Evolutionary conservation across 768 basidiomycete species (phyloP).

Genomic region (Phanerodontia chrysosporium): DNA sequence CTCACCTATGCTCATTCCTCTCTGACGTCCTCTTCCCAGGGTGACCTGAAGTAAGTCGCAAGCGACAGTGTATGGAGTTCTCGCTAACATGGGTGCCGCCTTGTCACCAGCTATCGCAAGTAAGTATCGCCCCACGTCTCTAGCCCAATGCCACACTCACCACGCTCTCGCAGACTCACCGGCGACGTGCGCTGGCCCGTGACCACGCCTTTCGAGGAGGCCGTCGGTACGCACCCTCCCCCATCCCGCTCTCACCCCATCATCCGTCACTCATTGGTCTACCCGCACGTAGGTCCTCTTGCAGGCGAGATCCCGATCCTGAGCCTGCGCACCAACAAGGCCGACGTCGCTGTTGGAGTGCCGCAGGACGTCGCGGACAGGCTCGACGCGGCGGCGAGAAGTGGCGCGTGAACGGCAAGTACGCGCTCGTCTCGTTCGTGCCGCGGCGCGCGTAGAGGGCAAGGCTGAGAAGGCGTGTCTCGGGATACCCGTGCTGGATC

Average conservation of each 20-base stretch:
- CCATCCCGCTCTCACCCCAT: neutral
- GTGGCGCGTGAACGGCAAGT: slow-evolving; percentile 84
- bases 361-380: slow-evolving; percentile 60
- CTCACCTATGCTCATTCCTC: neutral
- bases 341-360: slow-evolving; percentile 88
- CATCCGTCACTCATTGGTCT: neutral
- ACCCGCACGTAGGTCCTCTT: slow-evolving; percentile 71
- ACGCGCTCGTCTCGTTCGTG: slow-evolving; percentile 25
- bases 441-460: slow-evolving; percentile 8
- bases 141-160: neutral
- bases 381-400: slow-evolving; percentile 58
- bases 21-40: slow-evolving; percentile 42
- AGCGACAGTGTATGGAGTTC: neutral
- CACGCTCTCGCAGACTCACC: slow-evolving; percentile 67
- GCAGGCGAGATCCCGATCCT: slow-evolving; percentile 70
- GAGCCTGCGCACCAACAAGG: slow-evolving; percentile 91
- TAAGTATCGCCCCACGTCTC: slow-evolving; percentile 31
- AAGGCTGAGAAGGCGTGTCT: no score
- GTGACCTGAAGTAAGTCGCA: slow-evolving; percentile 80
- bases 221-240: slow-evolving; percentile 54
- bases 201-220: slow-evolving; percentile 67
- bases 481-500: no score
- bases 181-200: slow-evolving; percentile 88
- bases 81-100: no score
- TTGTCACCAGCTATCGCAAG: slow-evolving; percentile 69